Base-by-base conservation (phyloP, 2,329 filamentous ascomycete genomes). In the Ophiostoma pallidulum region DNA sequence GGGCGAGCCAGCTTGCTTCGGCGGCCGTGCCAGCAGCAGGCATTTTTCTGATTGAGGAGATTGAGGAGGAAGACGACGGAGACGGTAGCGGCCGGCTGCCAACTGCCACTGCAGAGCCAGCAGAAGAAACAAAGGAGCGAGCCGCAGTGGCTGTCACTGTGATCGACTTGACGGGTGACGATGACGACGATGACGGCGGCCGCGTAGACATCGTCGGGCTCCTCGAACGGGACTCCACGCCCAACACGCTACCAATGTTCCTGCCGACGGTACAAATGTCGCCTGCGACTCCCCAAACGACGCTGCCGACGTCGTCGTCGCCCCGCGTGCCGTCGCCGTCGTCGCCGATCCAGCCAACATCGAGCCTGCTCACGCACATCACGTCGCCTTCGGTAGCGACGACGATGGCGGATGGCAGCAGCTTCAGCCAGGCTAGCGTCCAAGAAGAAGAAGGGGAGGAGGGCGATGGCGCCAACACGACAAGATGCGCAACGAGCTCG, bases 81-180 rank as follows among this genome's bases (percentile, higher is more conserved):
- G 33, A 20, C 6, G 16, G 19, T 7, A 28, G 8, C 33, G 45
- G 47, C 41, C 41, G 41, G 13, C 14, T 35, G 36, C 45, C 47
- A 9, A 31, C 39, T 12, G 42, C 28, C 4, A 49, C 47, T 1
- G 36, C 42, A 12, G 40, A 49, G 29, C 26, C 47, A n/a, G 13
- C 37, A 12, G 13, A 8, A 18, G 8, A 29, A n/a, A 13, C 31
- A 22, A 22, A 8, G 6, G 16, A 18, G 4, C 3, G 14, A 35
- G 10, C 22, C 3, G 7, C 13, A 8, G 8, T 12, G 4, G 16
- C 19, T 4, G 48, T 40, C 4, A 24, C 40, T 3, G 37, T 51
- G 3, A 48, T 51, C 32, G 49, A 51, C 38, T 14, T 51, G 37
- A 48, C 45, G 9, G 42, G 42, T 8, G 49, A 47, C 31, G 41